A percentile compares a stretch with the other conserved stretches of the same genome.
phyloP scores from a whole-genome alignment of 1,284 basidiomycete species.

The Psilocybe mexicana region DNA sequence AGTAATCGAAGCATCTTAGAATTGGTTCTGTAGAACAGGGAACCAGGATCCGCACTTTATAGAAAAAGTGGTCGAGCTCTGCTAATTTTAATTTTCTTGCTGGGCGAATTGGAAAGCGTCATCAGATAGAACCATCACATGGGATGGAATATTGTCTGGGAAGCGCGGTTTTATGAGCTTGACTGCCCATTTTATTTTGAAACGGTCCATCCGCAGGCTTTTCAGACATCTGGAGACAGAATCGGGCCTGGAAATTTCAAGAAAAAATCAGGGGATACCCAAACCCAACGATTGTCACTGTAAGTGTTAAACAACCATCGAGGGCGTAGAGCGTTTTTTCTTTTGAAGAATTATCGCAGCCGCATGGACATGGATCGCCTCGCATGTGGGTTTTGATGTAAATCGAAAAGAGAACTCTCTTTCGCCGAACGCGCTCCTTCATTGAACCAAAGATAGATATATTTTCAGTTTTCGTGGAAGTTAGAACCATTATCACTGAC shows the following conservation, averaged over 20 bases:
- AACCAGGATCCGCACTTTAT: conserved; percentile 8
- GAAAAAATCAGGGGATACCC: no score
- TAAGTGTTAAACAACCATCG: no score
- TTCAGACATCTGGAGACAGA: no score
- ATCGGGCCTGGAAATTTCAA: no score
- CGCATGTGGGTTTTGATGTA: background rate
- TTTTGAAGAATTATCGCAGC: background rate
- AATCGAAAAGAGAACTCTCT: background rate
- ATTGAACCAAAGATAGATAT: background rate
- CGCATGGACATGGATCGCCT: background rate
- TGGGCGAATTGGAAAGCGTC: conserved; percentile 15
- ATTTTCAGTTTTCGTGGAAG: background rate
- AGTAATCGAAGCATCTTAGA: conserved; percentile 14
- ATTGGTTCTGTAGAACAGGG: background rate
- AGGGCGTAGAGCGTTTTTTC: background rate
- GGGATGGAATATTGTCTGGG: background rate
- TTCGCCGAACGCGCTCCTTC: background rate
- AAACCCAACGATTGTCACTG: no score
- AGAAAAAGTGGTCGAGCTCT: background rate
- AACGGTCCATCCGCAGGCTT: no score
- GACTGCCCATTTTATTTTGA: no score
- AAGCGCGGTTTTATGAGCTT: background rate
- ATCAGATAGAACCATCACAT: conserved; percentile 16
- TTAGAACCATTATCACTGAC: conserved; percentile 3
- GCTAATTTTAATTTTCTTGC: conserved; percentile 14